Percentiles rank a stretch among this genome's conserved stretches.
phyloP scores from a whole-genome alignment of 2,329 filamentous ascomycete genomes.

The Fusarium nygamai region DNA sequence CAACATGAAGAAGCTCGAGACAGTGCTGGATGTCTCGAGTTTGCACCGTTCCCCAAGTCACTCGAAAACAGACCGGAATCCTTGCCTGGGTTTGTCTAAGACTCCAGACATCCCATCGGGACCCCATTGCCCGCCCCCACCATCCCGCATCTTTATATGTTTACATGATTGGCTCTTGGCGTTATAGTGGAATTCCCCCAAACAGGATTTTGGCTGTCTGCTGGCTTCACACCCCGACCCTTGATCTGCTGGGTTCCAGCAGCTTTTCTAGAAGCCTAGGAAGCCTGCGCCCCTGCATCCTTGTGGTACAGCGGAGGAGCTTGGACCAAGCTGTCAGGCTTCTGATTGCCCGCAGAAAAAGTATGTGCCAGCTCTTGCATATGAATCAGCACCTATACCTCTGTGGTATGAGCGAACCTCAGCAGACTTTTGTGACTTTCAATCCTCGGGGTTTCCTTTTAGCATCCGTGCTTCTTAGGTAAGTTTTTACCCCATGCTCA shows the following conservation, averaged over 20 bases:
- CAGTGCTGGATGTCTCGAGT: slow-evolving; percentile 23
- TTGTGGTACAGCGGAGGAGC: slow-evolving; percentile 31
- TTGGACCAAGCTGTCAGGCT: slow-evolving; percentile 39
- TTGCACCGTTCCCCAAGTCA: slow-evolving; percentile 46
- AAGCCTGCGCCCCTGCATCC: slow-evolving; percentile 45
- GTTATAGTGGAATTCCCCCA: slow-evolving; percentile 22
- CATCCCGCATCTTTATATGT: slow-evolving; percentile 38
- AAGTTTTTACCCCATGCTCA: slow-evolving; percentile 22
- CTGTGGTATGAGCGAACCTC: background rate
- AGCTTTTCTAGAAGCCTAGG: slow-evolving; percentile 45
- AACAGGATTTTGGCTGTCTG: slow-evolving; percentile 37
- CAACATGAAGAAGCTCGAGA: slow-evolving; percentile 5
- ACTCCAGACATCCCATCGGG: slow-evolving; percentile 38
- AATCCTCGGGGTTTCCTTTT: background rate
- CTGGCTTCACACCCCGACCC: slow-evolving; percentile 29
- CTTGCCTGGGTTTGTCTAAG: slow-evolving; percentile 33
- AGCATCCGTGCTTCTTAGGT: slow-evolving; percentile 14
- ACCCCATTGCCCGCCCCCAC: slow-evolving; percentile 36
- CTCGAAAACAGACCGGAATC: slow-evolving; percentile 50
- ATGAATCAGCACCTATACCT: slow-evolving; percentile 11
- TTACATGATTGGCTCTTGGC: slow-evolving; percentile 34
- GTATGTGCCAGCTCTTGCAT: slow-evolving; percentile 23
- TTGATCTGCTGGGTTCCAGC: slow-evolving; percentile 37
- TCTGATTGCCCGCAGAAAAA: slow-evolving; percentile 26
- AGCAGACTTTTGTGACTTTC: slow-evolving; percentile 3